Evolutionary conservation across 495 filamentous ascomycete genomes (phyloP), one percentile per base, ranked within the genome.

Genomic region (Annulohypoxylon nitens): DNA sequence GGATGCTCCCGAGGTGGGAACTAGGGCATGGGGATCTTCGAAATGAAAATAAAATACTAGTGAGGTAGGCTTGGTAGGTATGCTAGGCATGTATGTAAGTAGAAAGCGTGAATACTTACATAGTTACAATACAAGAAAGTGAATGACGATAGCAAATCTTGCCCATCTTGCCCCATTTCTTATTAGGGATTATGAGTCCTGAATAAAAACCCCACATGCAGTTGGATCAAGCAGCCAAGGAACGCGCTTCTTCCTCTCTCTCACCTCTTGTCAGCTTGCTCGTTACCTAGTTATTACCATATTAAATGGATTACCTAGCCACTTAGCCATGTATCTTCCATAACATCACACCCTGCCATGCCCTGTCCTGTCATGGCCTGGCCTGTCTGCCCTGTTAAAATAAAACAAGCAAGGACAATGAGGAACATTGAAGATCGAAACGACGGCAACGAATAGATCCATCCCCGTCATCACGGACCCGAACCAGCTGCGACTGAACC

Each of bases 1-100:
- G 73, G 73, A 69, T 71, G 73, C 73, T 75, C 73, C 73, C 73
- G 73, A 75, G 73, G 73, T 72, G 68, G 67, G 69, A 75, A 64
- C 69, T 69, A 72, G 64, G 68, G 61, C 64, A 66, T 64, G 69
- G 73, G 60, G 73, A 70, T 75, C 63, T 45, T 75, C 72, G 45
- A 75, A 75, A 70, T 75, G 67, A 75, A 55, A 60, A 50, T 41
- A 51, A 54, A 45, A n/a, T 18, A 23, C 30, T 30, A 30, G 30
- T 30, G n/a, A n/a, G n/a, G 20, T 23, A 23, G 20, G 20, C 1
- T 1, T 23, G 20, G 30, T 30, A 30, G 30, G 30, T 30, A 30
- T 30, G 30, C 30, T 30, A 30, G 30, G 30, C 30, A 30, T 30
- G 30, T 30, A 30, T 30, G 30, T 30, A 30, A 30, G 50, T 54